A percentile compares a stretch with the other conserved stretches of the same genome.
Evolutionary conservation across 176 grass and related monocot species (phyloP).

Genomic region (Oryza glumipatula): DNA sequence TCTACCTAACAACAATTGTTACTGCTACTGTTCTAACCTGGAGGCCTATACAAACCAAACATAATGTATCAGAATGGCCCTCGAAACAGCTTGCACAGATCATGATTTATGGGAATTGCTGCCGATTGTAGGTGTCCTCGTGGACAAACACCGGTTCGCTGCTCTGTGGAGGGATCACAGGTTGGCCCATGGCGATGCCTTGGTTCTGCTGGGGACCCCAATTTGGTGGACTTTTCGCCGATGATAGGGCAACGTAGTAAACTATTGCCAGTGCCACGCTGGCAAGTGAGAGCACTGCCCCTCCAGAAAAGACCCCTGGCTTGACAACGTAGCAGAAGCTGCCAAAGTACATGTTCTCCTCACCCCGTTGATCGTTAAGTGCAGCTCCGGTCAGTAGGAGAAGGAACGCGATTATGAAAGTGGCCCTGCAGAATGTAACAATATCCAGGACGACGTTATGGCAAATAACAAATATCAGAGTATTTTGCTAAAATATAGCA

Average conservation of each 20-base stretch:
- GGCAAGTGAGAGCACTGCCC: slow-evolving; percentile 83
- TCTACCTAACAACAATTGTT: slow-evolving; percentile 42
- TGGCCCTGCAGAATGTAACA: slow-evolving; percentile 54
- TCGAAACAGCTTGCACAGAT: not conserved
- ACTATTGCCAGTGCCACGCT: slow-evolving; percentile 83
- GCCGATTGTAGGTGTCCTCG: slow-evolving; percentile 92
- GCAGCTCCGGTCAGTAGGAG: slow-evolving; percentile 85
- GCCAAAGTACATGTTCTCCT: slow-evolving; percentile 93
- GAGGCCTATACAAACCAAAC: slow-evolving; percentile 55
- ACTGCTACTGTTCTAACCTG: slow-evolving; percentile 45
- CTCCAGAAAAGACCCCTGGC: slow-evolving; percentile 86
- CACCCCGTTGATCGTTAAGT: slow-evolving; percentile 79
- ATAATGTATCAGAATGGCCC: not conserved
- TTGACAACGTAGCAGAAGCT: slow-evolving; percentile 88
- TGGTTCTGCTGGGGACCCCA: slow-evolving; percentile 56
- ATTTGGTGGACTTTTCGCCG: slow-evolving; percentile 44
- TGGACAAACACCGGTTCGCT: slow-evolving; percentile 87
- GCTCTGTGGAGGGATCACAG: slow-evolving; percentile 75
- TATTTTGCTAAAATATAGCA: not conserved
- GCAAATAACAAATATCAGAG: not conserved
- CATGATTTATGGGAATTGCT: slow-evolving; percentile 64
- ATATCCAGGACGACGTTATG: not conserved
- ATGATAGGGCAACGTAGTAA: slow-evolving; percentile 74
- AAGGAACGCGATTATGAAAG: slow-evolving; percentile 90
- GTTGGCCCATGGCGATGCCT: slow-evolving; percentile 81